phyloP scores from a whole-genome alignment of 805 yeast genomes.

The Kodamaea jinghongensis region DNA sequence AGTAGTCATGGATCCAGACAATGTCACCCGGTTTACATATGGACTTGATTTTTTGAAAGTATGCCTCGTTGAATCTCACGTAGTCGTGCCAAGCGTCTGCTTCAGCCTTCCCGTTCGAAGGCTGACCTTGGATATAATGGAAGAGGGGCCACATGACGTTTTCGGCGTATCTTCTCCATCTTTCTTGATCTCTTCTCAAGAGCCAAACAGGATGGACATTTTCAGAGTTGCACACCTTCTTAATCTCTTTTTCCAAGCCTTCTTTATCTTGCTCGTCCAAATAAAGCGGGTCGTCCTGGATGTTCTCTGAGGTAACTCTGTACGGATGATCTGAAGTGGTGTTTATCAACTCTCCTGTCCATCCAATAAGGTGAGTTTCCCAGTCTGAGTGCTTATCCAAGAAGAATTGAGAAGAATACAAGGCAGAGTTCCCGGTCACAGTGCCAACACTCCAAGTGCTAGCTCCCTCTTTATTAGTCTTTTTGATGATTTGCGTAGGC shows the following conservation, averaged over 20 bases:
- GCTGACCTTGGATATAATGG: slow-evolving; percentile 84
- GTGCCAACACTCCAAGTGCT: slow-evolving; percentile 57
- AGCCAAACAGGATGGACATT: slow-evolving; percentile 87
- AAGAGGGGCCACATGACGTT: slow-evolving; percentile 90
- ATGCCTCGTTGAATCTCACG: slow-evolving; percentile 86
- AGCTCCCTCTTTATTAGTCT: slow-evolving; percentile 23
- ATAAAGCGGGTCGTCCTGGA: slow-evolving; percentile 57
- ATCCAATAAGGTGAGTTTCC: slow-evolving; percentile 86
- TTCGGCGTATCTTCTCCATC: slow-evolving; percentile 92
- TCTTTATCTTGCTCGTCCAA: slow-evolving; percentile 54
- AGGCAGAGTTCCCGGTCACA: slow-evolving; percentile 79
- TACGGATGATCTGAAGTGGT: slow-evolving; percentile 19
- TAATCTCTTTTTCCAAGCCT: slow-evolving; percentile 47
- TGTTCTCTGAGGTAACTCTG: slow-evolving; percentile 15
- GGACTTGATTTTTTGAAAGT: slow-evolving; percentile 70
- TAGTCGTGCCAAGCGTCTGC: slow-evolving; percentile 81
- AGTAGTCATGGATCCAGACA: slow-evolving; percentile 91
- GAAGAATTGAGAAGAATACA: slow-evolving; percentile 70
- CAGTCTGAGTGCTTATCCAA: slow-evolving; percentile 67
- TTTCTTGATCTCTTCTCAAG: slow-evolving; percentile 67
- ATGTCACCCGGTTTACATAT: slow-evolving; percentile 86
- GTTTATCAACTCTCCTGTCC: slow-evolving; percentile 86
- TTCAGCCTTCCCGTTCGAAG: slow-evolving; percentile 67
- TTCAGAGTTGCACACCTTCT: slow-evolving; percentile 44
- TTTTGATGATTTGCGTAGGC: slow-evolving; percentile 57